phyloP scores from a whole-genome alignment of 306 rosid species.

The Cicer arietinum region DNA sequence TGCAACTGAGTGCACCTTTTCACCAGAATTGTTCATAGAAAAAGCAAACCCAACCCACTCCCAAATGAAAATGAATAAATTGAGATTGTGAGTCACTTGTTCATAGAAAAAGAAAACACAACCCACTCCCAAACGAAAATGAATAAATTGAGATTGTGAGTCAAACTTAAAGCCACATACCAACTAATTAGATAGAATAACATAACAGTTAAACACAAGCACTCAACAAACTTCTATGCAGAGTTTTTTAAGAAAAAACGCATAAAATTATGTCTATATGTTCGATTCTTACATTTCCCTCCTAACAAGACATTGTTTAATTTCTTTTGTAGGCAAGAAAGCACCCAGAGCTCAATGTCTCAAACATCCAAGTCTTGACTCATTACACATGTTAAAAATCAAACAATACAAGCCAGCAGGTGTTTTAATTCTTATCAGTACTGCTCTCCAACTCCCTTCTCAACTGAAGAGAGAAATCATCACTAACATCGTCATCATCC shows the following conservation, averaged over 20 bases:
- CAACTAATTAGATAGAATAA: constrained; percentile 18
- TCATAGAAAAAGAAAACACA: background rate
- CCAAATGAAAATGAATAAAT: constrained; percentile 17
- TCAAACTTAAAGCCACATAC: constrained; percentile 11
- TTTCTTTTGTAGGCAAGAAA: constrained; percentile 27
- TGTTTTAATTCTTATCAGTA: constrained; percentile 51
- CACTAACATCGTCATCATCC: constrained; percentile 94
- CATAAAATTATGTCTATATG: constrained; percentile 18
- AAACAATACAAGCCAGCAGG: constrained; percentile 26
- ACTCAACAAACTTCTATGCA: constrained; percentile 28
- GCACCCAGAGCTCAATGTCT: constrained; percentile 38
- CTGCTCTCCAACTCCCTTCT: constrained; percentile 83
- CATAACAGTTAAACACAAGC: constrained; percentile 19
- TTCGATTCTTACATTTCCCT: constrained; percentile 30
- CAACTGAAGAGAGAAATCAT: constrained; percentile 90
- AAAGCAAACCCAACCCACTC: background rate
- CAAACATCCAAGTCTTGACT: constrained; percentile 34
- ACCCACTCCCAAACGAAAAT: constrained; percentile 15
- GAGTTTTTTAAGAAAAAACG: constrained; percentile 15
- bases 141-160: background rate
- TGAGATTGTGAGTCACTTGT: background rate
- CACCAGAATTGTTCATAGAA: background rate
- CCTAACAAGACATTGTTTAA: constrained; percentile 32
- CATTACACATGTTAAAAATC: constrained; percentile 29
- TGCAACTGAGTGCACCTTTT: background rate